phyloP scores from a whole-genome alignment of 2,329 filamentous ascomycete genomes.

The Teratosphaeriaceae sp. region DNA sequence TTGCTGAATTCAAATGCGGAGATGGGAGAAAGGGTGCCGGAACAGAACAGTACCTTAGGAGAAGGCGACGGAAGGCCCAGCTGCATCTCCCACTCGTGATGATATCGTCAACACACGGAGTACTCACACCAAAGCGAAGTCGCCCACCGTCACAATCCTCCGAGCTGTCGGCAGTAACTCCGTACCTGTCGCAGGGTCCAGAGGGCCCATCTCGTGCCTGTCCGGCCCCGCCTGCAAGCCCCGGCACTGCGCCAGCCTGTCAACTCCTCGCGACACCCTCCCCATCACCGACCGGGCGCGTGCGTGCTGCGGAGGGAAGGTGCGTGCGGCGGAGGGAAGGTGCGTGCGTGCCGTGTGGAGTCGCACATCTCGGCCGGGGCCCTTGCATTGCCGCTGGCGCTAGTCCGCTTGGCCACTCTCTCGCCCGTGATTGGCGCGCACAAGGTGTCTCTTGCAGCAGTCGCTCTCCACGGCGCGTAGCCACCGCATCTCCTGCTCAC shows the following conservation, averaged over 20 bases:
- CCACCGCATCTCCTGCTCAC: background rate
- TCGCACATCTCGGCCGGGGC: no score
- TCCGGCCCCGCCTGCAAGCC: background rate
- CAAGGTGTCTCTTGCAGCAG: constrained; percentile 5
- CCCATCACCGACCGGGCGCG: background rate
- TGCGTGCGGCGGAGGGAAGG: constrained; percentile 4
- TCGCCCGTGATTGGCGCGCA: no score
- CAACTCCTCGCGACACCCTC: background rate
- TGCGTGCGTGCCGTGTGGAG: no score
- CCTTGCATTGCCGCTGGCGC: no score
- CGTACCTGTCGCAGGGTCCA: background rate
- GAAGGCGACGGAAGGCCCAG: no score
- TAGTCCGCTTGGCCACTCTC: no score
- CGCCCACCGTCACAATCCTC: background rate
- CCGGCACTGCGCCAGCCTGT: constrained; percentile 1
- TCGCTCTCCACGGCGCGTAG: constrained; percentile 11
- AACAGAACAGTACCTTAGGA: no score
- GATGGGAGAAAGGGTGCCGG: no score
- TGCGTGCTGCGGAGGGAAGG: constrained; percentile 1
- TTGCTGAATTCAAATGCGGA: no score
- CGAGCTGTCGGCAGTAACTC: no score
- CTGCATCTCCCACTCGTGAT: no score
- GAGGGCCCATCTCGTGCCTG: background rate
- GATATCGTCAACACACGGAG: no score
- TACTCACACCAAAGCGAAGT: background rate